Evolutionary conservation across 768 basidiomycete species (phyloP), one percentile per base, ranked within the genome.

Genomic region (Hericium alpestre): DNA sequence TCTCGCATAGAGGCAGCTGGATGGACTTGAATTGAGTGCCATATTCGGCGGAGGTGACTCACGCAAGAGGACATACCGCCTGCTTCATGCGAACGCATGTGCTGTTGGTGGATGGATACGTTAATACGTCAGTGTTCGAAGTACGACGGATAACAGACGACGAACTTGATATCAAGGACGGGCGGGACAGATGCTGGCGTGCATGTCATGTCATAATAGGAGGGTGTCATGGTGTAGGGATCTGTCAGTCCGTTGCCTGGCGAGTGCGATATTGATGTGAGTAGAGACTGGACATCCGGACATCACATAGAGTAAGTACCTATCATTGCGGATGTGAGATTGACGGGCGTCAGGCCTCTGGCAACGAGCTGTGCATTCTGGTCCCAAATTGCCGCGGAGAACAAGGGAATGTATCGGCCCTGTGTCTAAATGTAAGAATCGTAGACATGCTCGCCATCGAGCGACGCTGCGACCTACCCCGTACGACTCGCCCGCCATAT

Each of bases 151-250:
- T 18, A 22, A 16, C 32, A 18, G 16, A 11, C 4, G 20, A 53
- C 66, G 25, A 57, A 71, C 70, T 74, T 75, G 48, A 84, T 81
- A 25, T 72, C 75, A 38, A 71, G 61, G 15, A 55, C 43, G 2
- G 46, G 38, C 15, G 22, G 11, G 8, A 25, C 54, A 53, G 79
- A 79, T 0, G 77, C 74, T 22, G 72, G 65, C 7, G 79, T 57
- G 64, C 86, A 87, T 23, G 72, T 70, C 69, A 86, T 77, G 54
- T 83, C 79, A 58, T 78, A 70, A 57, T 76, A 78, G 3, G 77
- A 73, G 5, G 71, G 61, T 2, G 59, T 54, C 72, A 77, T 69
- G 1, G 70, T 71, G 53, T 61, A 65, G 54, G 62, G 71, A 60
- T 79, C 74, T 0, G 72, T 73, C 51, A 73, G 63, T 20, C 77